phyloP scores from a whole-genome alignment of 495 filamentous ascomycete species.

The Neurospora intermedia region DNA sequence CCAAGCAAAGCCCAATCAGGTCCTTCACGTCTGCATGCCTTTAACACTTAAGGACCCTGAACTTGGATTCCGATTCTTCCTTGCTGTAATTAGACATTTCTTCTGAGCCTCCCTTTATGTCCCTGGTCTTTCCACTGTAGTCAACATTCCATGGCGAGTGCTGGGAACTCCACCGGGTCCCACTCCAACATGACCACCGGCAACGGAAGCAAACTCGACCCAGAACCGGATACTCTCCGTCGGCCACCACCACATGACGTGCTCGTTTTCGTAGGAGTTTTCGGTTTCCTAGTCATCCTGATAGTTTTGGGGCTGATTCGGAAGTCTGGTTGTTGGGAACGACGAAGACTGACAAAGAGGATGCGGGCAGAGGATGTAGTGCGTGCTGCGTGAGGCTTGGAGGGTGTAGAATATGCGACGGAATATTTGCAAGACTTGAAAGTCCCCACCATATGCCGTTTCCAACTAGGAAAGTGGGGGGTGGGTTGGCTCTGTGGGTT shows the following conservation, averaged over 20 bases:
- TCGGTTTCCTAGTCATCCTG: neutral
- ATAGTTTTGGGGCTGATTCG: neutral
- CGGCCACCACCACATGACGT: neutral
- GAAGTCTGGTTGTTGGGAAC: neutral
- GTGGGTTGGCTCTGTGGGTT: too few species aligned
- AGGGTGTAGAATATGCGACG: too few species aligned
- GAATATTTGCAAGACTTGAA: too few species aligned
- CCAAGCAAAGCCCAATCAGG: too few species aligned
- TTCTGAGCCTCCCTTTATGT: too few species aligned
- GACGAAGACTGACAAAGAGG: neutral
- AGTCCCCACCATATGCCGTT: too few species aligned
- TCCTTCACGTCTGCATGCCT: neutral
- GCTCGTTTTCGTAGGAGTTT: neutral
- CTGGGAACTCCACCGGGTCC: neutral
- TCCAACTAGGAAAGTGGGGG: too few species aligned
- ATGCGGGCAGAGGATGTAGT: neutral
- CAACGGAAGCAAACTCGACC: neutral
- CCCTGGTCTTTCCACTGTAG: too few species aligned
- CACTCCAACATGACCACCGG: neutral
- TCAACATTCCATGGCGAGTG: neutral
- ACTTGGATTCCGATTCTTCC: too few species aligned
- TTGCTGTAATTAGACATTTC: too few species aligned
- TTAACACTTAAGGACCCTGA: too few species aligned
- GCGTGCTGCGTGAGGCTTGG: neutral
- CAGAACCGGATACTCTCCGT: fast-evolving